phyloP scores from a whole-genome alignment of 208 protist genomes.

The Crithidia fasciculata region DNA sequence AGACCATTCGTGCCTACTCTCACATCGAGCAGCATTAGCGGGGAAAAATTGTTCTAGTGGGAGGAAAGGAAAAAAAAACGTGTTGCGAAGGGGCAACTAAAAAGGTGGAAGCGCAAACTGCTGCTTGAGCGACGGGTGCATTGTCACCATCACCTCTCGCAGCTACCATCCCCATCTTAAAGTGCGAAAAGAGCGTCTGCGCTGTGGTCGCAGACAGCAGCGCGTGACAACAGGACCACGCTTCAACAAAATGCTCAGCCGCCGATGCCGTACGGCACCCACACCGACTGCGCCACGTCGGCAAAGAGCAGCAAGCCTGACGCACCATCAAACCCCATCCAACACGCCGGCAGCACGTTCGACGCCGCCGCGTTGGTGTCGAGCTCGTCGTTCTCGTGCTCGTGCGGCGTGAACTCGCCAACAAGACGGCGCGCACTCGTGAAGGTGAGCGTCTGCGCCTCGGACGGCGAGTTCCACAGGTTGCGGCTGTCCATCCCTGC shows the following conservation, averaged over 20 bases:
- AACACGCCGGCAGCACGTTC: slow-evolving; percentile 40
- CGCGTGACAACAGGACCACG: too few relatives aligned
- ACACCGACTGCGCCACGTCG: slow-evolving; percentile 40
- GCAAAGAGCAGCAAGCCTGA: slow-evolving; percentile 49
- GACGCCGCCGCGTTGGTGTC: not conserved
- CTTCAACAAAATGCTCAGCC: not conserved
- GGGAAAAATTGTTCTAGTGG: not conserved
- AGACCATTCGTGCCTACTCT: slow-evolving; percentile 8
- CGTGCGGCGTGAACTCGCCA: slow-evolving; percentile 36
- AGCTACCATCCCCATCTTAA: too few relatives aligned
- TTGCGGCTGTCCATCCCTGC: not conserved
- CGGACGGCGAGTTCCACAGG: slow-evolving; percentile 5
- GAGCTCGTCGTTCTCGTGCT: slow-evolving; percentile 4
- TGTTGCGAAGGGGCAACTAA: not conserved
- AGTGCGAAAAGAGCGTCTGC: too few relatives aligned
- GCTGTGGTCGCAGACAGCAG: too few relatives aligned
- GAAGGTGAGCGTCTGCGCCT: slow-evolving; percentile 35
- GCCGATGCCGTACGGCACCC: slow-evolving; percentile 58
- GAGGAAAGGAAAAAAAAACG: not conserved
- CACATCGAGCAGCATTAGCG: not conserved
- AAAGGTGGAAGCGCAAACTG: not conserved
- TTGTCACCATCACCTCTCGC: too few relatives aligned
- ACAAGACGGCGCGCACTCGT: slow-evolving; percentile 39
- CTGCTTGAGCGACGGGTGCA: too few relatives aligned
- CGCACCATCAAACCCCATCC: slow-evolving; percentile 68